Evolutionary conservation across 805 yeast genomes (phyloP), one percentile per base, ranked within the genome.

Genomic region (Nakazawaea ernobii): DNA sequence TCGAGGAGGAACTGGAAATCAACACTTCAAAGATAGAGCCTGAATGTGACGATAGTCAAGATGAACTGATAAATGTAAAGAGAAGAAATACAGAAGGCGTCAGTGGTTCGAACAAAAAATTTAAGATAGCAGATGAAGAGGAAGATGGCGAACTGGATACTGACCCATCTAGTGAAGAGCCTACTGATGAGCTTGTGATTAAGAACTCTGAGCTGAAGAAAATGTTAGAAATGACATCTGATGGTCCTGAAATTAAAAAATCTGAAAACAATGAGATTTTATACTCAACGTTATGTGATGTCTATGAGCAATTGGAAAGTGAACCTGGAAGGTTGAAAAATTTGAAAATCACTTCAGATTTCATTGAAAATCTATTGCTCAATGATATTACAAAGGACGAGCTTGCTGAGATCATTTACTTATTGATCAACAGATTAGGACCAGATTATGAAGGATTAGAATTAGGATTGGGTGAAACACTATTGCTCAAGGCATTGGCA

Each of bases 371-470:
- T 37, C 81, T 89, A 0, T 68, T 94, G 46, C 62, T 73, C 27
- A 70, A 75, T 39, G 72, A 79, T 39, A 78, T 82, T 6, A 52
- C 57, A 6, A 42, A 52, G 2, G 53, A 62, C 3, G 78, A 75
- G 39, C 66, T 94, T 45, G 73, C 87, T 6, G 80, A 78, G 47
- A 81, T 88, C 1, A 85, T 91, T 1, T 94, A 92, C 57, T 73
- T 94, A 14, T 86, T 86, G 66, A 90, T 92, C 60, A 92, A 92
- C 61, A 71, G 92, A 51, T 68, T 91, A 8, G 97, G 97, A 0
- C 99, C 99, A 0, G 99, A 94, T 62, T 94, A 94, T 60, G 96
- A 89, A 60, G 97, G 95, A 29, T 68, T 92, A 49, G 99, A 94
- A 59, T 70, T 94, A 26, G 99, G 99, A 0, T 73, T 94, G 2